These are phyloP conservation scores for Cutaneotrichosporon dermatis DNA, from an alignment of 1,284 basidiomycete genomes.

Conservation along the genomic window DNA sequence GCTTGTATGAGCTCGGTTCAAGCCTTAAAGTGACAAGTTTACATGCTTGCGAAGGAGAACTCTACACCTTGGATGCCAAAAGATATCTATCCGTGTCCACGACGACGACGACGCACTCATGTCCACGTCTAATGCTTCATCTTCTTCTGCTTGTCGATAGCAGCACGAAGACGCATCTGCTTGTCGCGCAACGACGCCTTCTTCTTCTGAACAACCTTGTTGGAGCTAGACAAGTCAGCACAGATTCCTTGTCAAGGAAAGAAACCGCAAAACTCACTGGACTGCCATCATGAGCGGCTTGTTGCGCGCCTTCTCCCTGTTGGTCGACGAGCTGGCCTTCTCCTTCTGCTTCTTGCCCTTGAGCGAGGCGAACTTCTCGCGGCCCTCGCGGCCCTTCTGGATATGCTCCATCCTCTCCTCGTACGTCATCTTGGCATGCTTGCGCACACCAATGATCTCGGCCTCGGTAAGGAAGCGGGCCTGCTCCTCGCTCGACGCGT, in stretches of 20 bases:
- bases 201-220: conserved; percentile 64
- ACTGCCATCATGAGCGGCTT: conserved; percentile 90
- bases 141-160: conserved; percentile 50
- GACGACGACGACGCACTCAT: no score
- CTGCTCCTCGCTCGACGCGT: conserved; percentile 52
- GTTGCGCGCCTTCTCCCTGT: conserved; percentile 81
- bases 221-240: conserved; percentile 30
- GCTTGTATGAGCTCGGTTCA: no score
- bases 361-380: conserved; percentile 86
- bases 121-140: conserved; percentile 32
- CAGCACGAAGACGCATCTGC: conserved; percentile 45
- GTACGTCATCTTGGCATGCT: conserved; percentile 90
- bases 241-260: background rate
- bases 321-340: conserved; percentile 73
- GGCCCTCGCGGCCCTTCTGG: conserved; percentile 85
- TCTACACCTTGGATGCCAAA: background rate
- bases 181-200: conserved; percentile 81
- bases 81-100: background rate
- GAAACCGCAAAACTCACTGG: conserved; percentile 54
- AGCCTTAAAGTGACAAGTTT: no score
- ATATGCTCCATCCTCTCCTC: conserved; percentile 91
- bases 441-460: conserved; percentile 89
- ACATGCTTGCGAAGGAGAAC: no score
- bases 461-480: conserved; percentile 77
- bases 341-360: conserved; percentile 86